phyloP scores from a whole-genome alignment of 495 filamentous ascomycete genomes.

The Aspergillus nidulans region DNA sequence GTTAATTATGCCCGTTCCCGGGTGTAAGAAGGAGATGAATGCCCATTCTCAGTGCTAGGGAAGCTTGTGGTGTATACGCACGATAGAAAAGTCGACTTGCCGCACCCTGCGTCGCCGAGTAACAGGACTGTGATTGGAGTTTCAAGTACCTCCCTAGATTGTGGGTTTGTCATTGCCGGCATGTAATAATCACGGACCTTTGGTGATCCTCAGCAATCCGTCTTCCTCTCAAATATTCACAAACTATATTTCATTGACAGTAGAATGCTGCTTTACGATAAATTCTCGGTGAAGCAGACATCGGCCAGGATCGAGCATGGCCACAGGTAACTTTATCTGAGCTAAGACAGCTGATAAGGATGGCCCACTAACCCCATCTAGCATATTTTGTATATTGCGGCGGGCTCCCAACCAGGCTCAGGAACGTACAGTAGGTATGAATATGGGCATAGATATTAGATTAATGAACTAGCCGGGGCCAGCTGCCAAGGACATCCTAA shows the following conservation, averaged over 20 bases:
- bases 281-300: too few relatives aligned
- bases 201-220: too few relatives aligned
- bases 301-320: neutral
- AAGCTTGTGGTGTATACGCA: slow-evolving; percentile 42
- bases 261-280: too few relatives aligned
- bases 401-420: too few relatives aligned
- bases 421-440: too few relatives aligned
- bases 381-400: too few relatives aligned
- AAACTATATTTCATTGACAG: too few relatives aligned
- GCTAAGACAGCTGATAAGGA: neutral
- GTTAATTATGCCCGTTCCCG: neutral
- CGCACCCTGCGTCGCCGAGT: slow-evolving; percentile 73
- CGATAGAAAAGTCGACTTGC: slow-evolving; percentile 88
- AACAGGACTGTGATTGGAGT: slow-evolving; percentile 65
- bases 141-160: slow-evolving; percentile 14
- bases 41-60: neutral
- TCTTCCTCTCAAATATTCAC: too few relatives aligned
- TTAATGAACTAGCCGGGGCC: too few relatives aligned
- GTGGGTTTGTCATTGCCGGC: slow-evolving; percentile 9
- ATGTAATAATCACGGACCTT: neutral
- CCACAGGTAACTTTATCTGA: neutral
- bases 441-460: too few relatives aligned
- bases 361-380: too few relatives aligned
- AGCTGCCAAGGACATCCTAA: too few relatives aligned
- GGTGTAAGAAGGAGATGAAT: neutral